A percentile compares a stretch with the other conserved stretches of the same genome.
phyloP scores from a whole-genome alignment of 352 stramenopile genomes.

The Plasmopara viticola region DNA sequence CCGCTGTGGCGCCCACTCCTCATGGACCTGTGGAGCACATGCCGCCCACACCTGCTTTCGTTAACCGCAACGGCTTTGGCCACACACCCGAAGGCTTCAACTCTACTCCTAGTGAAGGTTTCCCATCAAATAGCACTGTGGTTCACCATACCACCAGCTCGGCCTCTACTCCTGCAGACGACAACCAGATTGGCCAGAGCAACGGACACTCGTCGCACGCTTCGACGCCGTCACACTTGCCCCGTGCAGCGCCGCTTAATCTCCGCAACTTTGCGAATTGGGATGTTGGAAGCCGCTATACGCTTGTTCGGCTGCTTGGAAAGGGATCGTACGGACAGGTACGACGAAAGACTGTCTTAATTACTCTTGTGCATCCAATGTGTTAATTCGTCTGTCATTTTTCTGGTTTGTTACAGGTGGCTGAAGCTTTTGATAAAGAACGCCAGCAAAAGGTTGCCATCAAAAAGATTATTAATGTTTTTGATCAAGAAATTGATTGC shows the following conservation, averaged over 20 bases:
- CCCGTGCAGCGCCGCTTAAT: slow-evolving; percentile 65
- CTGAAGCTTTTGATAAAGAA: slow-evolving; percentile 74
- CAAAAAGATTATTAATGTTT: slow-evolving; percentile 88
- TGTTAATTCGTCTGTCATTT: background rate
- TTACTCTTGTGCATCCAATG: background rate
- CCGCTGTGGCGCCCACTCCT: slow-evolving; percentile 69
- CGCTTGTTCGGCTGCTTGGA: slow-evolving; percentile 69
- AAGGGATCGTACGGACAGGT: slow-evolving; percentile 86
- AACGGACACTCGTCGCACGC: slow-evolving; percentile 31
- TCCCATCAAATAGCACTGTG: slow-evolving; percentile 23
- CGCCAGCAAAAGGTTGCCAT: slow-evolving; percentile 81
- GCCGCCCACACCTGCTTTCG: slow-evolving; percentile 77
- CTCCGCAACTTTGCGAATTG: slow-evolving; percentile 80
- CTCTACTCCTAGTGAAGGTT: slow-evolving; percentile 42
- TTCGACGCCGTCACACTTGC: slow-evolving; percentile 52
- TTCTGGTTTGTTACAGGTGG: slow-evolving; percentile 32
- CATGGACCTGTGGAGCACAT: slow-evolving; percentile 70
- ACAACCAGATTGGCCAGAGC: slow-evolving; percentile 13
- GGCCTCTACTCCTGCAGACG: slow-evolving; percentile 25
- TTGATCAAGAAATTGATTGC: slow-evolving; percentile 84
- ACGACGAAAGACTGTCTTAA: background rate
- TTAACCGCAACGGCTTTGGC: slow-evolving; percentile 58
- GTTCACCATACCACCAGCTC: slow-evolving; percentile 9
- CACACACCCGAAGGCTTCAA: slow-evolving; percentile 63
- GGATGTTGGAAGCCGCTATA: slow-evolving; percentile 74